phyloP scores from a whole-genome alignment of 1,139 yeast genomes.

The Yamadazyma jaroonii region DNA sequence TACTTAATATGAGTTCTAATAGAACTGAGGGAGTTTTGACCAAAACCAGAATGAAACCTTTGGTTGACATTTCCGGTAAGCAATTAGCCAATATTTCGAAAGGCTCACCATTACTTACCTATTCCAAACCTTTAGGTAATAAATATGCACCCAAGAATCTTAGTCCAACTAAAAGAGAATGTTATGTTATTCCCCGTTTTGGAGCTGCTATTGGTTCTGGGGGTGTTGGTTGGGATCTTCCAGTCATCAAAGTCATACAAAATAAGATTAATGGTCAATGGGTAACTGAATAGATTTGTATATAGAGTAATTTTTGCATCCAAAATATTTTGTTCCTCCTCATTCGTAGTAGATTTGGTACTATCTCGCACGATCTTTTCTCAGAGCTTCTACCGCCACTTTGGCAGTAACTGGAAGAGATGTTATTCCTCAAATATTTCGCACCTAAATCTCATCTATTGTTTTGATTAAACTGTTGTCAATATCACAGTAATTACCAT shows the following conservation, averaged over 20 bases:
- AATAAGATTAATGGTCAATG: constrained; percentile 60
- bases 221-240: constrained; percentile 90
- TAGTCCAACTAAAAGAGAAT: constrained; percentile 66
- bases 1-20: constrained; percentile 50
- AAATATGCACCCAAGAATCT: constrained; percentile 80
- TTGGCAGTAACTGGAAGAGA: no score
- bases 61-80: constrained; percentile 72
- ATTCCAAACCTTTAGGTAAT: constrained; percentile 88
- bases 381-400: no score
- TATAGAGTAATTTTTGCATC: constrained; percentile 5
- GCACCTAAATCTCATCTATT: neutral
- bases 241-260: constrained; percentile 78
- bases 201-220: constrained; percentile 86
- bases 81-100: constrained; percentile 79
- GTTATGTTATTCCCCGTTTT: constrained; percentile 87
- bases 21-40: constrained; percentile 26
- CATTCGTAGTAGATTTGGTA: no score
- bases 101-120: constrained; percentile 67
- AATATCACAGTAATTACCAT: neutral
- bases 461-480: constrained; percentile 2
- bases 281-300: constrained; percentile 34
- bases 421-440: neutral
- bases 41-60: constrained; percentile 68
- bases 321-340: no score
- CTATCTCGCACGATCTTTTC: no score